These are phyloP conservation scores for Yarrowia bubula DNA, from an alignment of 805 yeast species.

Conservation along the genomic window DNA sequence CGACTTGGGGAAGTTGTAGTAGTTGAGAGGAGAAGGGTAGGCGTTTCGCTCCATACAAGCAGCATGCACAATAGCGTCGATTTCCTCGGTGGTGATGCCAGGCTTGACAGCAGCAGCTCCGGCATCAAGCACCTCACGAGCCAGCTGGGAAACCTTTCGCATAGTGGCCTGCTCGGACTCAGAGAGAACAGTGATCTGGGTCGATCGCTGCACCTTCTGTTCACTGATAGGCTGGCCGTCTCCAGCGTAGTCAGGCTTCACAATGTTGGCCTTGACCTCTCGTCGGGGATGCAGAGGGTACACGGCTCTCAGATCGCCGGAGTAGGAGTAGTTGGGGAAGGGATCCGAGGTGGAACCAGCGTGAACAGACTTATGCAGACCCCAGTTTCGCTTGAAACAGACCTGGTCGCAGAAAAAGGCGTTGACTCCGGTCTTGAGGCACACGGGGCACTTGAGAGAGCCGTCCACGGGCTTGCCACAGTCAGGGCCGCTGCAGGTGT, in stretches of 20 bases:
- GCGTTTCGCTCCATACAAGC: slow-evolving; percentile 86
- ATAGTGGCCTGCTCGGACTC: slow-evolving; percentile 72
- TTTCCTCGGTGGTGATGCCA: slow-evolving; percentile 90
- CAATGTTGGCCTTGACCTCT: slow-evolving; percentile 66
- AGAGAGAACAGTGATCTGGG: slow-evolving; percentile 60
- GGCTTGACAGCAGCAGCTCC: slow-evolving; percentile 83
- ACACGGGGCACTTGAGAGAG: slow-evolving; percentile 87
- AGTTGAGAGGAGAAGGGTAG: slow-evolving; percentile 93
- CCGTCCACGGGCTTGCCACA: slow-evolving; percentile 75
- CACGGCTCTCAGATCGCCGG: slow-evolving; percentile 71
- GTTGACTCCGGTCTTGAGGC: slow-evolving; percentile 67
- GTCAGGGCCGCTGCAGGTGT: slow-evolving; percentile 66
- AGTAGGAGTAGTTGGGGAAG: slow-evolving; percentile 71
- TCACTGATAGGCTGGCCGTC: slow-evolving; percentile 80
- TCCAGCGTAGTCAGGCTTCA: slow-evolving; percentile 76
- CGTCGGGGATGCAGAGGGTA: slow-evolving; percentile 81
- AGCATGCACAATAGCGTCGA: slow-evolving; percentile 80
- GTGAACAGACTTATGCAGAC: slow-evolving; percentile 70
- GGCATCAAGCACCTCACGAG: slow-evolving; percentile 84
- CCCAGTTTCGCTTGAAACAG: slow-evolving; percentile 67
- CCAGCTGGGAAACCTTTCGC: slow-evolving; percentile 69
- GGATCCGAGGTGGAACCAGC: slow-evolving; percentile 74
- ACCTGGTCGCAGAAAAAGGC: slow-evolving; percentile 75
- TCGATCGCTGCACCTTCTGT: slow-evolving; percentile 64
- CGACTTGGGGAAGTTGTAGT: slow-evolving; percentile 88